Conservation (phyloP, 2,329 filamentous ascomycete species). For the Rosellinia necatrix region DNA sequence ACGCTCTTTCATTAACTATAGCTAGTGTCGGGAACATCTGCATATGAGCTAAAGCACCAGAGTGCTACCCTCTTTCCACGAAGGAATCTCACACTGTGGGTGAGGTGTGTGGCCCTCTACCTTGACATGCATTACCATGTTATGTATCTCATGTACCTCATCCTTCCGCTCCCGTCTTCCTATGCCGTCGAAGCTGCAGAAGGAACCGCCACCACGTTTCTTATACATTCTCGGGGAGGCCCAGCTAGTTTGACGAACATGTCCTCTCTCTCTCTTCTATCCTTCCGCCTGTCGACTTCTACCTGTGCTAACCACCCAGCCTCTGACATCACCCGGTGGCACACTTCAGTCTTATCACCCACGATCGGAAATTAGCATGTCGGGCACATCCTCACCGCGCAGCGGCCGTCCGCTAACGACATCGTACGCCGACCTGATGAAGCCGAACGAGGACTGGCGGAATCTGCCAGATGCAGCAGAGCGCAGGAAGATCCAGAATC, state of each 20-base stretch:
- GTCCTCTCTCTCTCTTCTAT: constrained; percentile 1
- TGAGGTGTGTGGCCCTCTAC: constrained; percentile 13
- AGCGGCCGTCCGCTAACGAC: constrained; percentile 41
- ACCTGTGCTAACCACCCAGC: constrained; percentile 24
- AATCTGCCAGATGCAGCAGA: constrained; percentile 42
- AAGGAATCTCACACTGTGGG: constrained; percentile 29
- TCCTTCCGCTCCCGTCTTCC: constrained; percentile 18
- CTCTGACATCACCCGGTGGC: background rate
- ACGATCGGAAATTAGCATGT: constrained; percentile 29
- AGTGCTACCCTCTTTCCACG: constrained; percentile 16
- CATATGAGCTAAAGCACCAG: constrained; percentile 21
- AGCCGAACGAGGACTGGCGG: constrained; percentile 44
- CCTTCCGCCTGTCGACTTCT: constrained; percentile 4
- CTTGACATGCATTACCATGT: constrained; percentile 25
- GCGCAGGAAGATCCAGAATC: constrained; percentile 43
- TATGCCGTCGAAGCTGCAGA: constrained; percentile 21
- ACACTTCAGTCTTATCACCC: background rate
- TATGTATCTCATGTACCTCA: constrained; percentile 17
- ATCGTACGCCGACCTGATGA: constrained; percentile 43
- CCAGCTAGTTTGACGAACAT: constrained; percentile 1
- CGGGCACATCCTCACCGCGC: constrained; percentile 38
- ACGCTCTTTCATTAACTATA: constrained; percentile 15
- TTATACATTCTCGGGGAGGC: constrained; percentile 24
- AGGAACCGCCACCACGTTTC: constrained; percentile 26
- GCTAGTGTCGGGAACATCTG: constrained; percentile 14